phyloP scores from a whole-genome alignment of 768 basidiomycete species.

The Sarcodon sp. region DNA sequence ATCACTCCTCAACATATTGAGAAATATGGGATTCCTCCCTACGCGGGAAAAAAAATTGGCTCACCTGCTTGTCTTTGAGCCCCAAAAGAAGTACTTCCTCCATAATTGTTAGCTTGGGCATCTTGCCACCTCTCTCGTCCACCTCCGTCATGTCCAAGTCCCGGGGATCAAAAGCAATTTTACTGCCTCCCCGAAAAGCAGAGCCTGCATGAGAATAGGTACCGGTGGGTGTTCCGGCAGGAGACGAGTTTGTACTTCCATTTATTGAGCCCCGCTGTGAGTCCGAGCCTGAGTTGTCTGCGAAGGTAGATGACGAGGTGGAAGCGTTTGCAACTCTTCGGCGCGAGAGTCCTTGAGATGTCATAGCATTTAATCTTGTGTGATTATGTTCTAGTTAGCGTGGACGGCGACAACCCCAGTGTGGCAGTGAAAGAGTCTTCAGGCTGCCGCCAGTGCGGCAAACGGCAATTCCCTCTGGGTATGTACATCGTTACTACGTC shows the following conservation, averaged over 20 bases:
- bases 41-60: constrained; percentile 9
- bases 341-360: constrained; percentile 41
- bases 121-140: constrained; percentile 53
- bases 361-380: constrained; percentile 22
- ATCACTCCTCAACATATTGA: not conserved
- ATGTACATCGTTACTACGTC: no score
- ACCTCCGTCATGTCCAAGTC: constrained; percentile 69
- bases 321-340: constrained; percentile 36
- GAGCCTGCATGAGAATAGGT: constrained; percentile 54
- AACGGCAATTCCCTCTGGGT: no score
- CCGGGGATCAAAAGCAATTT: constrained; percentile 88
- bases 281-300: not conserved
- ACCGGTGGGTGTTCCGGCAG: constrained; percentile 9
- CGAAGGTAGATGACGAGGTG: constrained; percentile 10
- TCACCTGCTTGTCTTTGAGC: constrained; percentile 91
- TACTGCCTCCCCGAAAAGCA: constrained; percentile 77
- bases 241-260: not conserved
- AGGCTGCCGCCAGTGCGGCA: no score
- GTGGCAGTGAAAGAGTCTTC: no score
- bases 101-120: constrained; percentile 87
- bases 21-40: no score
- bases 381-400: not conserved
- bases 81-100: constrained; percentile 93
- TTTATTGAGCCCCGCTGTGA: not conserved
- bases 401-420: no score